Conservation (phyloP, 73 alveolate species). For the Symbiodinium natans region DNA sequence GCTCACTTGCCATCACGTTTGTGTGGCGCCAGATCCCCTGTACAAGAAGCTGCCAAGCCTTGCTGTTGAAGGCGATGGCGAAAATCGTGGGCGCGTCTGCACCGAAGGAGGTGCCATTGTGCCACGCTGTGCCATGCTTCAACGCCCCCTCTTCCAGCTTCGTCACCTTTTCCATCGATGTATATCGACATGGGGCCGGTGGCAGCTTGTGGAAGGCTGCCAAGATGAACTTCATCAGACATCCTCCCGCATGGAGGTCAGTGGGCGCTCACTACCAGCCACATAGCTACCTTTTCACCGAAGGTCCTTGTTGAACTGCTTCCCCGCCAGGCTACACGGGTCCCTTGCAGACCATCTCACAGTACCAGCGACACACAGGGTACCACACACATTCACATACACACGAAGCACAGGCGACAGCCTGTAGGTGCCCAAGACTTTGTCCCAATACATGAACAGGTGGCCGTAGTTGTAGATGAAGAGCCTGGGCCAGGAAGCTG, state of each 20-base stretch:
- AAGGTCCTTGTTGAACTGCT: constrained; percentile 80
- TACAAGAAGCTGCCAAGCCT: not conserved
- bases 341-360: not conserved
- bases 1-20: not conserved
- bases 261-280: no score
- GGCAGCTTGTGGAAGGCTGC: no score
- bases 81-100: not conserved
- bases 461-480: constrained; percentile 80
- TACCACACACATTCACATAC: not conserved
- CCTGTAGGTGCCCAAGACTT: constrained; percentile 72
- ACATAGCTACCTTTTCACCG: not conserved
- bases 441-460: constrained; percentile 90
- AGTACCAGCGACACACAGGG: not conserved
- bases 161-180: not conserved
- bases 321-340: constrained; percentile 53
- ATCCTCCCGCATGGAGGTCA: no score
- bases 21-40: not conserved
- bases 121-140: not conserved
- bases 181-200: no score
- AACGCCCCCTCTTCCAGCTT: not conserved
- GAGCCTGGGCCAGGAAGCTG: constrained; percentile 22
- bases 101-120: not conserved
- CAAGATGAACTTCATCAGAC: not conserved
- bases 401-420: not conserved
- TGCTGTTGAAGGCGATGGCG: not conserved